Percentiles rank a stretch among this genome's conserved stretches.
phyloP scores from a whole-genome alignment of 176 grass and related monocot genomes.

The Secale cereale region DNA sequence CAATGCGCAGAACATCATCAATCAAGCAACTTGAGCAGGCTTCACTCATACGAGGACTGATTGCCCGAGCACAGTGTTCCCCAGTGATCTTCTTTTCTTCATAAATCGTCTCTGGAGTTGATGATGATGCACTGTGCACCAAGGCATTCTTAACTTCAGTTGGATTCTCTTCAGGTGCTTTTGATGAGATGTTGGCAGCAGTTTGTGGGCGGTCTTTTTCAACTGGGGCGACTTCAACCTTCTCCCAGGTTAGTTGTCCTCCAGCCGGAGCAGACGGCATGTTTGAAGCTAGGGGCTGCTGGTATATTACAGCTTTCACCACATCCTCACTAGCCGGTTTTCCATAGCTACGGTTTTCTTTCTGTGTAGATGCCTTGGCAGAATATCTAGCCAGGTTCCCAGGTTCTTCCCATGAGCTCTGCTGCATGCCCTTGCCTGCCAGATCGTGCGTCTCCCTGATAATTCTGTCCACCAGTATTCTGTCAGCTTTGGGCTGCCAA shows the following conservation, averaged over 20 bases:
- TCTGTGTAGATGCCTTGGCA: not conserved
- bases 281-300: not conserved
- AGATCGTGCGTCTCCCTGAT: constrained; percentile 2
- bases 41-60: not conserved
- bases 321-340: constrained; percentile 5
- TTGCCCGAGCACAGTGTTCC: constrained; percentile 28
- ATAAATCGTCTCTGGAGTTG: constrained; percentile 8
- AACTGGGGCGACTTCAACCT: not conserved
- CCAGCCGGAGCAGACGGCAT: not conserved
- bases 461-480: not conserved
- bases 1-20: constrained; percentile 42
- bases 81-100: constrained; percentile 14
- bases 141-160: not conserved
- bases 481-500: constrained; percentile 23
- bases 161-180: constrained; percentile 12
- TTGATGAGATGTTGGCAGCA: not conserved
- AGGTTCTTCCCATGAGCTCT: constrained; percentile 1
- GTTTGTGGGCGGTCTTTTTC: not conserved
- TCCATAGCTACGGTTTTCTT: not conserved
- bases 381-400: not conserved
- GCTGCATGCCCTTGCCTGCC: not conserved
- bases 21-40: constrained; percentile 27
- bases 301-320: not conserved
- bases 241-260: not conserved
- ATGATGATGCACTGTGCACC: not conserved